These are phyloP conservation scores for Myxozyma sirexii DNA, from an alignment of 805 yeast species.

Conservation along the genomic window DNA sequence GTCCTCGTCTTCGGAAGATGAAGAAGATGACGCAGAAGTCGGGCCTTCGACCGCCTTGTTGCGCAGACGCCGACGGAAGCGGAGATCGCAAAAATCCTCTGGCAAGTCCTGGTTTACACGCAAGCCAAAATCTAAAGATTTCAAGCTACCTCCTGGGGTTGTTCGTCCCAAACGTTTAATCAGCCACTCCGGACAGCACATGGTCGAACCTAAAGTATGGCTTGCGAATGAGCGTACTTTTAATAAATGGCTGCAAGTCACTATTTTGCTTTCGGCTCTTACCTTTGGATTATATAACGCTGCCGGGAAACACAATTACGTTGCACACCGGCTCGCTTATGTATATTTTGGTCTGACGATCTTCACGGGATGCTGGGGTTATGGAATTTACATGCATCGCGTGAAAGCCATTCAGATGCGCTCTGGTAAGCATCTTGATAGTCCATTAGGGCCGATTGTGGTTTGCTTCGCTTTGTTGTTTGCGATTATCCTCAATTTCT, in stretches of 20 bases:
- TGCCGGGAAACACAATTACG: slow-evolving; percentile 41
- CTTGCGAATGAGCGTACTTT: slow-evolving; percentile 97
- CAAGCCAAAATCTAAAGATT: neutral
- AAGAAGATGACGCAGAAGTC: slow-evolving; percentile 39
- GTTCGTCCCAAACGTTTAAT: slow-evolving; percentile 74
- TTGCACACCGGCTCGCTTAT: slow-evolving; percentile 75
- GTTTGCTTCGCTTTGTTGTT: slow-evolving; percentile 68
- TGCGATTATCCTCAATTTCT: slow-evolving; percentile 55
- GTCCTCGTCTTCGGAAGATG: slow-evolving; percentile 36
- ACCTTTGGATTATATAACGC: slow-evolving; percentile 84
- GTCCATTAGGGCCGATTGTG: slow-evolving; percentile 83
- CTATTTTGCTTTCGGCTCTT: slow-evolving; percentile 78
- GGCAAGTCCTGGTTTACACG: slow-evolving; percentile 26
- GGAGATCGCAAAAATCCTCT: neutral
- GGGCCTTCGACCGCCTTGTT: slow-evolving; percentile 8
- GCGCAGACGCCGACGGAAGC: slow-evolving; percentile 10
- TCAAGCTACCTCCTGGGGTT: slow-evolving; percentile 80
- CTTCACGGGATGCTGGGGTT: slow-evolving; percentile 89
- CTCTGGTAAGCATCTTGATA: slow-evolving; percentile 86
- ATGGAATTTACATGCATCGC: slow-evolving; percentile 70
- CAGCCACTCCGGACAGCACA: slow-evolving; percentile 87
- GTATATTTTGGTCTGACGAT: slow-evolving; percentile 77
- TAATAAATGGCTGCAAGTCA: slow-evolving; percentile 91
- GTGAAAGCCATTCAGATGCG: slow-evolving; percentile 74
- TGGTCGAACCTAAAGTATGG: slow-evolving; percentile 98